Conservation (phyloP, 2,329 filamentous ascomycete species). For the Calonectria multiphialidica region DNA sequence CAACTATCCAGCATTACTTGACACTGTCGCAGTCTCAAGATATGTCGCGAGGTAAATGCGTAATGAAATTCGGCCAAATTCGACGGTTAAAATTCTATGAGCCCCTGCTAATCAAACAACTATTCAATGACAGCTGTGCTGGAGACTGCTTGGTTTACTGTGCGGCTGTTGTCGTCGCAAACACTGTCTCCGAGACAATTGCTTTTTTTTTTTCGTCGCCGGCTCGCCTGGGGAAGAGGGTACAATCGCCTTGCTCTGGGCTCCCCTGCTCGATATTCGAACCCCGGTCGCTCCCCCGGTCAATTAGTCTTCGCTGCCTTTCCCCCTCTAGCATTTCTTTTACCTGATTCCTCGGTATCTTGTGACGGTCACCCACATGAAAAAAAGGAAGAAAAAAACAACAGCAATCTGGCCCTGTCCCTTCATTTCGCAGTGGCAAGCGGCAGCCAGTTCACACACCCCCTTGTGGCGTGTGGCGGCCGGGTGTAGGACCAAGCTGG, state of each 20-base stretch:
- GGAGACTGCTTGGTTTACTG: neutral
- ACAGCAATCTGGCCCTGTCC: conserved; percentile 3
- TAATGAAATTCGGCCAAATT: neutral
- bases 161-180: neutral
- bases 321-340: conserved; percentile 19
- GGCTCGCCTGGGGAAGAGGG: conserved; percentile 18
- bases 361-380: conserved; percentile 39
- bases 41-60: neutral
- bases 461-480: conserved; percentile 19
- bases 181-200: neutral
- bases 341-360: conserved; percentile 42
- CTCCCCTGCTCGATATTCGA: neutral
- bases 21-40: neutral
- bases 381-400: neutral
- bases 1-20: neutral
- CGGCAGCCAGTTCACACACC: conserved; percentile 35
- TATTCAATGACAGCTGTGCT: neutral
- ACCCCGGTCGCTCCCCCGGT: conserved; percentile 27
- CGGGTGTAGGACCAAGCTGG: conserved; percentile 31
- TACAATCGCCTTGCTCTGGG: conserved; percentile 12
- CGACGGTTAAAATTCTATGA: neutral
- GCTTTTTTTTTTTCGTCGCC: neutral
- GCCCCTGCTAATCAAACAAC: neutral
- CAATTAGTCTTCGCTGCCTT: conserved; percentile 2
- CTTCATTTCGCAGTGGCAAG: conserved; percentile 30